These are phyloP conservation scores for Leptodontidium sp. DNA, from an alignment of 2,329 filamentous ascomycete genomes.

Conservation along the genomic window DNA sequence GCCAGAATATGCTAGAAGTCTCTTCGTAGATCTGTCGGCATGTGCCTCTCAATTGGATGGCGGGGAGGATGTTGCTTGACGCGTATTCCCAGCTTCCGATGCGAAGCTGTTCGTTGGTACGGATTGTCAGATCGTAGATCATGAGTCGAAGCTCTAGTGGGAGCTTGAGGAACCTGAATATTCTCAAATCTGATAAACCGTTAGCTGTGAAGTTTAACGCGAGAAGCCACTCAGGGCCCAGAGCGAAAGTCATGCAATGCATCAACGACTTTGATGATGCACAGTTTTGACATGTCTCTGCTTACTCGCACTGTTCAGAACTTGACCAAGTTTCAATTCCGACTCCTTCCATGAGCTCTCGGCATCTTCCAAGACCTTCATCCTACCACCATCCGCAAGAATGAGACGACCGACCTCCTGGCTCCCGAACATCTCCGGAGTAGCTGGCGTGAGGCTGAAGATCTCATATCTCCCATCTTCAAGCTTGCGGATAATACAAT, in stretches of 20 bases:
- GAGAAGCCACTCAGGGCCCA: too few species aligned
- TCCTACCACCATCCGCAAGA: not conserved
- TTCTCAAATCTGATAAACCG: not conserved
- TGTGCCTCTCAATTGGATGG: constrained; percentile 18
- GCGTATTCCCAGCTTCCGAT: not conserved
- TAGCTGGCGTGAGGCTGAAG: not conserved
- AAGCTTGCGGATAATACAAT: constrained; percentile 13
- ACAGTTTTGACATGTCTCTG: not conserved
- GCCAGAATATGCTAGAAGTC: constrained; percentile 5
- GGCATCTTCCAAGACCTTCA: not conserved
- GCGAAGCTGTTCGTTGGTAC: not conserved
- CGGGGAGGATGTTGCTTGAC: not conserved
- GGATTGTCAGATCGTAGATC: constrained; percentile 8
- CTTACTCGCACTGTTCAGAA: constrained; percentile 19
- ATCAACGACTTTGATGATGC: too few species aligned
- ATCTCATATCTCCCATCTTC: constrained; percentile 15
- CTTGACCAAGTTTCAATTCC: constrained; percentile 12
- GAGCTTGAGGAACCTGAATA: constrained; percentile 20
- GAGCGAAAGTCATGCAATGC: too few species aligned
- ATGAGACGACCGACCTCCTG: constrained; percentile 10
- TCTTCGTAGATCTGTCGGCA: constrained; percentile 22
- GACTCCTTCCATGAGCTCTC: constrained; percentile 4
- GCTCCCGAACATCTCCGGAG: not conserved
- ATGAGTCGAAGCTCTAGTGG: constrained; percentile 1
- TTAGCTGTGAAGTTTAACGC: not conserved